Evolutionary conservation across 2,329 filamentous ascomycete genomes (phyloP).

Genomic region (Lecanicillium sp.): DNA sequence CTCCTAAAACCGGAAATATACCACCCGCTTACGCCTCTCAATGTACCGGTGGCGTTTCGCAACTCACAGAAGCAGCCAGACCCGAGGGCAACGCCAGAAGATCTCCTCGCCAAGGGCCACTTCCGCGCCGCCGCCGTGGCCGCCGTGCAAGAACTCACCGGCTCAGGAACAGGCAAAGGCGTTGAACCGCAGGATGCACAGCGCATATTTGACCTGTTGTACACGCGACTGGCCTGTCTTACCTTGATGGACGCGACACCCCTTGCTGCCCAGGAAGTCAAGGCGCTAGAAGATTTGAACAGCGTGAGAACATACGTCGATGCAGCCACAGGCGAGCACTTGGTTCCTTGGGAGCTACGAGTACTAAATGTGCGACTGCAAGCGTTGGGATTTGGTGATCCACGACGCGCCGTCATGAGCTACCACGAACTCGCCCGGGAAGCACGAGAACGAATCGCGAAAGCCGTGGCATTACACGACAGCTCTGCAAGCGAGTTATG

Average conservation of each 20-base stretch:
- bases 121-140: conserved; percentile 72
- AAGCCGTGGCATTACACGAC: conserved; percentile 34
- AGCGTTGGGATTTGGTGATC: conserved; percentile 78
- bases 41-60: conserved; percentile 58
- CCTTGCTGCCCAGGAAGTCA: conserved; percentile 60
- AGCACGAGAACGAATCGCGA: conserved; percentile 53
- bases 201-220: conserved; percentile 68
- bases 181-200: conserved; percentile 47
- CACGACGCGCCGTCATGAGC: conserved; percentile 75
- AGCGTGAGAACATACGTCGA: conserved; percentile 47
- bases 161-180: conserved; percentile 32
- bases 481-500: conserved; percentile 55
- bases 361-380: conserved; percentile 77
- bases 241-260: conserved; percentile 66
- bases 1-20: conserved; percentile 75
- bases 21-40: conserved; percentile 63
- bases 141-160: conserved; percentile 53
- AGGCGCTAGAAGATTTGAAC: conserved; percentile 54
- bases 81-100: conserved; percentile 54
- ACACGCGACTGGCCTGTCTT: conserved; percentile 73
- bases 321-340: conserved; percentile 45
- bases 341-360: conserved; percentile 82
- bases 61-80: conserved; percentile 56
- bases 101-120: conserved; percentile 63
- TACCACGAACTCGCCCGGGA: conserved; percentile 84